phyloP scores from a whole-genome alignment of 176 grass and related monocot species.

The Musa beccarii region DNA sequence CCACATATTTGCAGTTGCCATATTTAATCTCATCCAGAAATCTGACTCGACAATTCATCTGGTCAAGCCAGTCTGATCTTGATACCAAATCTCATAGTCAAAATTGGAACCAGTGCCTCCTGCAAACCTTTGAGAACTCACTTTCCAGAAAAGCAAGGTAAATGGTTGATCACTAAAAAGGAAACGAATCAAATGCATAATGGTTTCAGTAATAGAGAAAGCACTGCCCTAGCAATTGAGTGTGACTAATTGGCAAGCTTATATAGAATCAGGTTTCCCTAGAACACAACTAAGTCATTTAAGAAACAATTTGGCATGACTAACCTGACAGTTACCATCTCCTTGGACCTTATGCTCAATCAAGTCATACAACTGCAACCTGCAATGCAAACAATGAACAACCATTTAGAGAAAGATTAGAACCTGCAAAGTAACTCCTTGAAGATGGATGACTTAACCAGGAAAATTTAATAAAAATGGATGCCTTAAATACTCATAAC shows the following conservation, averaged over 20 bases:
- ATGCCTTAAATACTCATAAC: not conserved
- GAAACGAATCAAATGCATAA: not conserved
- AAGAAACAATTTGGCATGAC: constrained; percentile 8
- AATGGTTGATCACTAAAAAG: not conserved
- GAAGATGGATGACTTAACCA: not conserved
- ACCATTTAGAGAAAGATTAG: not conserved
- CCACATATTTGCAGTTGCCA: no score
- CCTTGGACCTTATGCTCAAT: constrained; percentile 83
- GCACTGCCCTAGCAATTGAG: not conserved
- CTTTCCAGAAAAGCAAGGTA: not conserved
- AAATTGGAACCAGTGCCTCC: no score
- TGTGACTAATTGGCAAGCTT: not conserved
- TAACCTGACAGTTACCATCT: constrained; percentile 99
- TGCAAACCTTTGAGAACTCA: not conserved
- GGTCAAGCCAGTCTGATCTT: no score
- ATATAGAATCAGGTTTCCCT: not conserved
- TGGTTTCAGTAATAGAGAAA: not conserved
- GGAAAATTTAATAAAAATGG: not conserved
- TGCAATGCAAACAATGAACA: constrained; percentile 21
- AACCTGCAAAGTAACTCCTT: not conserved
- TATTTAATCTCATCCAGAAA: no score
- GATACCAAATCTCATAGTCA: no score
- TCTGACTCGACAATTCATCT: no score
- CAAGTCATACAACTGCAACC: constrained; percentile 80
- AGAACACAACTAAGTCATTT: not conserved